Percentiles rank a stretch among this genome's conserved stretches.
phyloP scores from a whole-genome alignment of 441 rosid species.

The Dalechampia spathulata region DNA sequence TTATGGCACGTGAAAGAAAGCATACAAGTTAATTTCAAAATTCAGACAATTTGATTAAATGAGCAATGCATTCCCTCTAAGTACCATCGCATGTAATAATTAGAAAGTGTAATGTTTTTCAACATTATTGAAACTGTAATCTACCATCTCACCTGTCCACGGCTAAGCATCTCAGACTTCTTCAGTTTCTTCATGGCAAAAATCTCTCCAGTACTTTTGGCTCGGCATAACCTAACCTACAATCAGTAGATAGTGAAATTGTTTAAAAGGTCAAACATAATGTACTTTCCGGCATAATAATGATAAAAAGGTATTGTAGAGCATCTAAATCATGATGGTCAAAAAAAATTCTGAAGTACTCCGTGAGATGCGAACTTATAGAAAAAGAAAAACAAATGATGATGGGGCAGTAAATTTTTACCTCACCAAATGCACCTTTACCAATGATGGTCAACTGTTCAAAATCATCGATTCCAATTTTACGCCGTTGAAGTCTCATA shows the following conservation, averaged over 20 bases:
- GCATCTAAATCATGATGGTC: too few species aligned
- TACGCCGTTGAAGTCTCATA: constrained; percentile 92
- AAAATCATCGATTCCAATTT: constrained; percentile 85
- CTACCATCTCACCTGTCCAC: constrained; percentile 65
- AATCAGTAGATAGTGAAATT: too few species aligned
- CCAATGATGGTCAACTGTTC: constrained; percentile 82
- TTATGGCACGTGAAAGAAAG: not conserved
- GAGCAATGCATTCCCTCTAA: not conserved
- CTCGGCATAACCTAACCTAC: constrained; percentile 84
- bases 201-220: constrained; percentile 72
- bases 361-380: not conserved
- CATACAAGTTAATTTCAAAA: not conserved
- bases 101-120: not conserved
- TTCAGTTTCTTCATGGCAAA: constrained; percentile 91
- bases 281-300: too few species aligned
- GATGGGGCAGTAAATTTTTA: too few species aligned
- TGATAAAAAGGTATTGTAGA: too few species aligned
- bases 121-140: constrained; percentile 4
- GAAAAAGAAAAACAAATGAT: not conserved
- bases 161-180: constrained; percentile 95
- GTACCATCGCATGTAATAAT: not conserved
- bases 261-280: too few species aligned
- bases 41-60: not conserved
- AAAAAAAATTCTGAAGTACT: not conserved
- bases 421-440: constrained; percentile 97